Evolutionary conservation across 2,329 filamentous ascomycete genomes (phyloP), one percentile per base, ranked within the genome.

Genomic region (Ambrosiella cleistominuta): DNA sequence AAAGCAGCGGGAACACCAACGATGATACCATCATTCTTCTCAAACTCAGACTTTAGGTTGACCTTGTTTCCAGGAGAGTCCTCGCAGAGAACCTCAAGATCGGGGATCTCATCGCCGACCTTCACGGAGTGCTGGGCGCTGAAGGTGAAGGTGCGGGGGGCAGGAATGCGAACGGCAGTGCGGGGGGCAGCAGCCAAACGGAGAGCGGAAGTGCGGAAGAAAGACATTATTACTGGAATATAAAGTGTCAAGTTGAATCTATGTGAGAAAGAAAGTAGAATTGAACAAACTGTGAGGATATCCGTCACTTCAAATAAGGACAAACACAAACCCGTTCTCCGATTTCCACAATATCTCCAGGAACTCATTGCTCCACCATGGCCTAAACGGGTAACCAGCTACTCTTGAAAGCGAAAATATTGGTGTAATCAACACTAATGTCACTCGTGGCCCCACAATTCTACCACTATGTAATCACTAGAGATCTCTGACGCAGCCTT

Each of bases 31-130:
- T 59, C 56, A 45, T 64, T 61, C 62, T 76, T 76, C 62, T 69
- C 68, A 62, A 94, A 77, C 73, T 94, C 88, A 62, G 85, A 78
- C 64, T 86, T 81, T 61, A 97, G 77, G 71, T 88, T 91, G 70
- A 97, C 82, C 72, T 90, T 93, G 78, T 89, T 94, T 61, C 86
- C 88, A 0, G 91, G 91, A n/a, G 85, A 89, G 71, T 80, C 78
- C 73, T 97, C 86, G 63, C 83, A 83, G 64, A 95, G 78, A 54
- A 86, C 82, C 63, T 89, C 81, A 60, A 91, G 72, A 70, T 82
- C 73, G 50, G 91, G 93, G 58, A 97, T 75, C 64, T 77, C 72
- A 69, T 96, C 89, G 66, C 90, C 90, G 61, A 82, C 82, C 65
- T 85, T 79, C 68, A 97, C 85, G 49, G 74, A 74, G 53, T 75